A percentile compares a stretch with the other conserved stretches of the same genome.
These are phyloP conservation scores for Amesomyces nigricolor DNA, from an alignment of 2,329 filamentous ascomycete genomes.

Conservation along the genomic window DNA sequence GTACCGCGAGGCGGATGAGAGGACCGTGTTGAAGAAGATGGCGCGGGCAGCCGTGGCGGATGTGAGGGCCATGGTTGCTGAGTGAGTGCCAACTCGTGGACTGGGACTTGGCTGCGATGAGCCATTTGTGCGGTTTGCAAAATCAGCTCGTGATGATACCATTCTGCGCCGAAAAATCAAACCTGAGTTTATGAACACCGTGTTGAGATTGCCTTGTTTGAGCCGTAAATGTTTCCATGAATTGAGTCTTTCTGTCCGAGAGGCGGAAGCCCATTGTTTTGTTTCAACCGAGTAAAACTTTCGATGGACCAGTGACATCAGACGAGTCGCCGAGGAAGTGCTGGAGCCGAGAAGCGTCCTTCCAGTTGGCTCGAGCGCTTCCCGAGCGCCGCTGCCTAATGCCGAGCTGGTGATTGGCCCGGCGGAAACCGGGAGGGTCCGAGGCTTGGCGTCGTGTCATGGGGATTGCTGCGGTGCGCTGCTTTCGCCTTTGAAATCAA, in stretches of 20 bases:
- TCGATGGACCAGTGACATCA: background rate
- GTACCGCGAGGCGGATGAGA: slow-evolving; percentile 83
- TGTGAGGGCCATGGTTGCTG: slow-evolving; percentile 47
- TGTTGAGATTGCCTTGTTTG: too few species aligned
- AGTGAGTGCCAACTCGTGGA: slow-evolving; percentile 21
- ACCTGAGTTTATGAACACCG: too few species aligned
- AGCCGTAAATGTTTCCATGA: too few species aligned
- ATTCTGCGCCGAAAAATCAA: background rate
- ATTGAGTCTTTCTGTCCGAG: too few species aligned
- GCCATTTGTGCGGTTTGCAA: too few species aligned
- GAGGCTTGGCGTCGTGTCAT: slow-evolving; percentile 26
- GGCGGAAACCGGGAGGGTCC: slow-evolving; percentile 21
- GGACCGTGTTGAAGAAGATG: slow-evolving; percentile 79
- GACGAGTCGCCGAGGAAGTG: background rate
- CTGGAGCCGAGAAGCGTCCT: background rate
- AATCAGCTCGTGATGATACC: background rate
- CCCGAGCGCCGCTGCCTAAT: slow-evolving; percentile 21
- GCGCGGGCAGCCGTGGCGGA: slow-evolving; percentile 68
- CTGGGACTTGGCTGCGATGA: too few species aligned
- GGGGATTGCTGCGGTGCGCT: background rate
- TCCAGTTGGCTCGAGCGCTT: background rate
- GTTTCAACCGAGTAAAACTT: too few species aligned
- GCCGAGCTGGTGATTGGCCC: slow-evolving; percentile 27
- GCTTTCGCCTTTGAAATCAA: slow-evolving; percentile 10
- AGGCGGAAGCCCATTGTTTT: too few species aligned